A percentile compares a stretch with the other conserved stretches of the same genome.
phyloP scores from a whole-genome alignment of 768 basidiomycete species.

The Amanita rubescens region DNA sequence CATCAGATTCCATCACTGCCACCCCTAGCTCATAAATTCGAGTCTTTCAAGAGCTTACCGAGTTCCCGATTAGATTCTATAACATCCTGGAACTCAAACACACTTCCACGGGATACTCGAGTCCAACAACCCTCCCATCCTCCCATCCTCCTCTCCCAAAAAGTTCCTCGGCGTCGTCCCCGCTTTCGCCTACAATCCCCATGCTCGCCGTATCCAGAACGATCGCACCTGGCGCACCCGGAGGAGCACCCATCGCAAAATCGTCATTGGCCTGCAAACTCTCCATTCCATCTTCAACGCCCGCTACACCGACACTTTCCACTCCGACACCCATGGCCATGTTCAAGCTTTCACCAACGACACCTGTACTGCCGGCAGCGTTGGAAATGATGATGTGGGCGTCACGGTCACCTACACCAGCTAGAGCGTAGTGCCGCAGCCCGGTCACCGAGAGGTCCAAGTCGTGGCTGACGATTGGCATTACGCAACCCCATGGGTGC shows the following conservation, averaged over 20 bases:
- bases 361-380: neutral
- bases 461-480: no score
- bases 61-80: no score
- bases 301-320: slow-evolving; percentile 30
- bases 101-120: slow-evolving; percentile 54
- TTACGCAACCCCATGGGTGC: slow-evolving; percentile 12
- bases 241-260: slow-evolving; percentile 86
- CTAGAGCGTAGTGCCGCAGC: slow-evolving; percentile 12
- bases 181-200: slow-evolving; percentile 26
- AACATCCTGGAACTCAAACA: slow-evolving; percentile 44
- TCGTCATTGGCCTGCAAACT: slow-evolving; percentile 78
- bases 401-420: slow-evolving; percentile 23
- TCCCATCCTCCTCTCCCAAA: slow-evolving; percentile 8
- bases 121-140: slow-evolving; percentile 11
- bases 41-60: no score
- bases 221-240: slow-evolving; percentile 75
- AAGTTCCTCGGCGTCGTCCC: slow-evolving; percentile 19
- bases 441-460: slow-evolving; percentile 16
- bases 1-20: no score
- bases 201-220: neutral
- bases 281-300: slow-evolving; percentile 72
- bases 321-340: slow-evolving; percentile 7
- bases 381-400: slow-evolving; percentile 35
- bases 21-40: no score
- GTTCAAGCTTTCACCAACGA: slow-evolving; percentile 6